Evolutionary conservation across 768 basidiomycete species (phyloP).

Genomic region (Russula sp.): DNA sequence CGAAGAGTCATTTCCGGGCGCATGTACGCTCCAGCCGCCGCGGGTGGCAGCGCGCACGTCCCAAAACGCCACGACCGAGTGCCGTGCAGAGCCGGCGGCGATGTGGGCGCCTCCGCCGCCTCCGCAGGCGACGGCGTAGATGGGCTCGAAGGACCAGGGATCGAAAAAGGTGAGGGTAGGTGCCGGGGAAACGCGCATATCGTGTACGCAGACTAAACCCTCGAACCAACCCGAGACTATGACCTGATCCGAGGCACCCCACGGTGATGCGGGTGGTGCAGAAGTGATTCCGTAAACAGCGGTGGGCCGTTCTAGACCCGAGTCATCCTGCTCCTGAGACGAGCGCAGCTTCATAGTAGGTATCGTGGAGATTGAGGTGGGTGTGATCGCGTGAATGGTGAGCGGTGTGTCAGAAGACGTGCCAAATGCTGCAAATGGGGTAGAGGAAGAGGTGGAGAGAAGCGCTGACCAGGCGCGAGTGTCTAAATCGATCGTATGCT

Average conservation of each 20-base stretch:
- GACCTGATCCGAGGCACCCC: slow-evolving; percentile 69
- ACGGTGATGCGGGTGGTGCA: slow-evolving; percentile 59
- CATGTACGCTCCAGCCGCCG: slow-evolving; percentile 81
- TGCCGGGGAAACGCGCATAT: slow-evolving; percentile 56
- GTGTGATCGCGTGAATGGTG: slow-evolving; percentile 51
- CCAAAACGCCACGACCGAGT: slow-evolving; percentile 79
- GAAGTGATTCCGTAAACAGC: slow-evolving; percentile 73
- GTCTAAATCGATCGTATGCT: slow-evolving; percentile 45
- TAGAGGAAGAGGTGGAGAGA: slow-evolving; percentile 50
- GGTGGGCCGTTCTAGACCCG: slow-evolving; percentile 35
- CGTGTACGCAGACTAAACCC: slow-evolving; percentile 68
- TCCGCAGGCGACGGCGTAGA: slow-evolving; percentile 73
- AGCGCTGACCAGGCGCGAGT: slow-evolving; percentile 62
- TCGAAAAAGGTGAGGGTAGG: slow-evolving; percentile 64
- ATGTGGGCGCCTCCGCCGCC: slow-evolving; percentile 65
- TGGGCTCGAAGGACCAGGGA: slow-evolving; percentile 66
- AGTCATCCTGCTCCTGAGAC: slow-evolving; percentile 32
- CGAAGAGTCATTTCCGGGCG: slow-evolving; percentile 73
- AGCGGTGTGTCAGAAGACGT: slow-evolving; percentile 59
- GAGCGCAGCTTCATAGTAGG: slow-evolving; percentile 53
- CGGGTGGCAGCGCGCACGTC: slow-evolving; percentile 59
- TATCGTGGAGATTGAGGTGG: slow-evolving; percentile 44
- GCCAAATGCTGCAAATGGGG: slow-evolving; percentile 67
- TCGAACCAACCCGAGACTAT: slow-evolving; percentile 83
- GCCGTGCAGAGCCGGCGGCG: slow-evolving; percentile 72